Evolutionary conservation across 108 stramenopile species (phyloP).

Genomic region (Cyclotella atomus): DNA sequence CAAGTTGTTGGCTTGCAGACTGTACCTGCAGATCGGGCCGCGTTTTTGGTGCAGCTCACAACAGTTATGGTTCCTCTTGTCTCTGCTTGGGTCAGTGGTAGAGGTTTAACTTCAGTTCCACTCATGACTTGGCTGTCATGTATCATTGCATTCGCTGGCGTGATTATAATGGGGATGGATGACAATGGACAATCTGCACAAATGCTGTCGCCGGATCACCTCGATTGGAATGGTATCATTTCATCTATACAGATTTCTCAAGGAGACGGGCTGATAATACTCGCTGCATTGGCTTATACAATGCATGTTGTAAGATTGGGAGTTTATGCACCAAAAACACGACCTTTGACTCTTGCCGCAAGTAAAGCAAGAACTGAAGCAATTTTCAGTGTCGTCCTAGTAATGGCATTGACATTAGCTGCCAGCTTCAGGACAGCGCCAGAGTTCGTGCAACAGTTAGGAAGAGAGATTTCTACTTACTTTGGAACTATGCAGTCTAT

Average conservation of each 20-base stretch:
- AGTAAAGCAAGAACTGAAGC: conserved; percentile 79
- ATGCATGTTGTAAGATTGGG: conserved; percentile 87
- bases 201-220: not conserved
- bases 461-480: conserved; percentile 59
- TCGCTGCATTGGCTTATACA: conserved; percentile 77
- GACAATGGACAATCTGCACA: conserved; percentile 12
- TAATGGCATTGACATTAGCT: conserved; percentile 25
- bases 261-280: conserved; percentile 75
- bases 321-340: conserved; percentile 60
- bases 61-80: conserved; percentile 82
- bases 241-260: conserved; percentile 33
- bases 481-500: conserved; percentile 25
- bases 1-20: conserved; percentile 84
- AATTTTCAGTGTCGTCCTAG: conserved; percentile 49
- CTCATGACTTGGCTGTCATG: conserved; percentile 74
- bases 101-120: conserved; percentile 37
- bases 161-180: conserved; percentile 79
- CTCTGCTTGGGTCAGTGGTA: conserved; percentile 39
- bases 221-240: conserved; percentile 11
- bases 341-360: conserved; percentile 74
- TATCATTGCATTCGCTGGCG: conserved; percentile 73
- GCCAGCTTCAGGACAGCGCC: conserved; percentile 13
- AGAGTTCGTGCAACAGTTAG: conserved; percentile 42
- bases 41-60: conserved; percentile 85
- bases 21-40: conserved; percentile 75